These are phyloP conservation scores for Populus hybrid DNA, from an alignment of 441 rosid genomes.

Conservation along the genomic window DNA sequence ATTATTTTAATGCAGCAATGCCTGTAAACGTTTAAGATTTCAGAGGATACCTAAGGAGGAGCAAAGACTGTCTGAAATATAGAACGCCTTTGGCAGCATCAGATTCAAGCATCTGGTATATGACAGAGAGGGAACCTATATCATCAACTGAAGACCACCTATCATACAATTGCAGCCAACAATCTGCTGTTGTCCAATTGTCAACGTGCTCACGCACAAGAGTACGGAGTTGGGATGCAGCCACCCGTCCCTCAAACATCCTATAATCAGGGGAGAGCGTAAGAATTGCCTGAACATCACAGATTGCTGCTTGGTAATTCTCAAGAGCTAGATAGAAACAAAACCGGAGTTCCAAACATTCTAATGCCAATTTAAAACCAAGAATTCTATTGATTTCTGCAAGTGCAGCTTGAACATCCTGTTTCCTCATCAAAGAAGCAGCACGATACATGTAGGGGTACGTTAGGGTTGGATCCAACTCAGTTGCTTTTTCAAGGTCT, in stretches of 20 bases:
- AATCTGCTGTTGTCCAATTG: conserved; percentile 93
- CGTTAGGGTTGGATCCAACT: conserved; percentile 80
- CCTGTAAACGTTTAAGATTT: neutral
- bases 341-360: conserved; percentile 93
- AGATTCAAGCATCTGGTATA: conserved; percentile 98
- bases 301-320: conserved; percentile 74
- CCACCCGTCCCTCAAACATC: conserved; percentile 92
- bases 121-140: conserved; percentile 95
- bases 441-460: conserved; percentile 97
- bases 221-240: conserved; percentile 73
- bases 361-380: conserved; percentile 89
- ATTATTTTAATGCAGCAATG: neutral
- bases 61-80: conserved; percentile 90
- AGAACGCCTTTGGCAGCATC: conserved; percentile 88
- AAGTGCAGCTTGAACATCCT: conserved; percentile 72
- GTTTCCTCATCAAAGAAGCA: conserved; percentile 75
- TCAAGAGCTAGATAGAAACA: conserved; percentile 88
- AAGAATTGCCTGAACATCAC: conserved; percentile 93
- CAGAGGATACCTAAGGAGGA: conserved; percentile 70
- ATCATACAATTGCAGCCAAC: conserved; percentile 95
- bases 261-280: conserved; percentile 83
- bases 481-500: conserved; percentile 85
- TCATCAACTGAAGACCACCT: conserved; percentile 98
- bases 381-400: conserved; percentile 81
- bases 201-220: conserved; percentile 91